phyloP scores from a whole-genome alignment of 257 asterid species.

The Plantago major region DNA sequence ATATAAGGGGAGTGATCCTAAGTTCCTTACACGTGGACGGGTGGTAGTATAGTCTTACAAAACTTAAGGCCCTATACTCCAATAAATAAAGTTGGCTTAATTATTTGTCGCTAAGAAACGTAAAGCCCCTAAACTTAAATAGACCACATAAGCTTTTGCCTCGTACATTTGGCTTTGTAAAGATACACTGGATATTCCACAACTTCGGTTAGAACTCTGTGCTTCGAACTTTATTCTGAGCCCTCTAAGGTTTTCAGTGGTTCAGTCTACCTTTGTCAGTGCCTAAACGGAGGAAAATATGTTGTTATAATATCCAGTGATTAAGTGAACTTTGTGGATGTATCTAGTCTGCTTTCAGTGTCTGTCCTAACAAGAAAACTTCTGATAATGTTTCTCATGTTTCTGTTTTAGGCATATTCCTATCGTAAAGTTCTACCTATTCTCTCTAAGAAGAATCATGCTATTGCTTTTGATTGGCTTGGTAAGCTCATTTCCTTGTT shows the following conservation, averaged over 20 bases:
- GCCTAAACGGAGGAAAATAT: no score
- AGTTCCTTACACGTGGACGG: no score
- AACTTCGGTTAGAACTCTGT: no score
- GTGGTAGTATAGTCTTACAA: no score
- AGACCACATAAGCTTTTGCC: no score
- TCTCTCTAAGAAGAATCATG: conserved; percentile 69
- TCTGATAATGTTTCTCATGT: conserved; percentile 10
- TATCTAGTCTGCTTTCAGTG: not conserved
- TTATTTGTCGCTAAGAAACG: not conserved
- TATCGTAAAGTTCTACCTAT: conserved; percentile 83
- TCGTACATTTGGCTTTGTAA: not conserved
- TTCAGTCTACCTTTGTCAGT: no score
- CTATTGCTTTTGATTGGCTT: conserved; percentile 84
- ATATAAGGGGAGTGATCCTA: no score
- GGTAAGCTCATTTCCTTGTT: conserved; percentile 39
- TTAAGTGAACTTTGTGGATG: not conserved
- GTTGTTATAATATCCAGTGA: not conserved
- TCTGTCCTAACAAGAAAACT: not conserved
- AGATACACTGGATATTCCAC: no score
- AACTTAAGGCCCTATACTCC: no score
- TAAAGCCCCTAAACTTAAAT: no score
- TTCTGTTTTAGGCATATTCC: conserved; percentile 69
- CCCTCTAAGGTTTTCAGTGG: no score
- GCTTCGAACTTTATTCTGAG: no score
- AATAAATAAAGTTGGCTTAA: not conserved